phyloP scores from a whole-genome alignment of 2,329 filamentous ascomycete genomes.

The Colletotrichum navitas region DNA sequence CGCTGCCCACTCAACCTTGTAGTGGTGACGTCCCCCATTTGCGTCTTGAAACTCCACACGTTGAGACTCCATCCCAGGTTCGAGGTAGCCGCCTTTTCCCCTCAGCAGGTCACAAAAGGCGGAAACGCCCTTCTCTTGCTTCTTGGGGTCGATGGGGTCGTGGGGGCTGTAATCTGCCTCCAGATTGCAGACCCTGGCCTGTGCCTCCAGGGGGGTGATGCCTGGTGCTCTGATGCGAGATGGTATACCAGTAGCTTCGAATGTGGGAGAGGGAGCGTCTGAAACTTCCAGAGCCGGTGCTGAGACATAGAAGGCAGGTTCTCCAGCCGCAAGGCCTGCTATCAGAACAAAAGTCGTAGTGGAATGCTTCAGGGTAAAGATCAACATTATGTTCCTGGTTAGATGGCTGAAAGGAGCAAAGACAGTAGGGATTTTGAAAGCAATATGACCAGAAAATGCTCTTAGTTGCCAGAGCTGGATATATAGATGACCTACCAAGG shows the following conservation, averaged over 20 bases:
- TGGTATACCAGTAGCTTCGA: neutral
- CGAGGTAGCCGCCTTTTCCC: slow-evolving; percentile 4
- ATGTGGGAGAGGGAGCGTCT: no score
- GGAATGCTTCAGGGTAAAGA: no score
- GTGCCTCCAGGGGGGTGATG: neutral
- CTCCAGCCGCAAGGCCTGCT: neutral
- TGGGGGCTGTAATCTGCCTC: slow-evolving; percentile 6
- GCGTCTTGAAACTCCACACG: slow-evolving; percentile 6
- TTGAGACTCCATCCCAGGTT: neutral
- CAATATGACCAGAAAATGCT: neutral
- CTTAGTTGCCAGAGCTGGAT: neutral
- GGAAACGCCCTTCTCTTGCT: neutral
- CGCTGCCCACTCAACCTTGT: neutral
- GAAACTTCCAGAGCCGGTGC: neutral
- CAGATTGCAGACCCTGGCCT: neutral
- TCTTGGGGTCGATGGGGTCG: neutral
- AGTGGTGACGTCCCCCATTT: neutral
- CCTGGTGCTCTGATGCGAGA: neutral
- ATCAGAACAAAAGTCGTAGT: neutral
- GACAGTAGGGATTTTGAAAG: no score
- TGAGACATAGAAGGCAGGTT: neutral
- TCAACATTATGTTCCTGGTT: neutral
- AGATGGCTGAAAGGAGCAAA: neutral
- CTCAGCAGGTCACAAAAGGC: neutral
- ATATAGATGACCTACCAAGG: neutral